phyloP scores from a whole-genome alignment of 768 basidiomycete species.

The Pleurotus pulmonarius region DNA sequence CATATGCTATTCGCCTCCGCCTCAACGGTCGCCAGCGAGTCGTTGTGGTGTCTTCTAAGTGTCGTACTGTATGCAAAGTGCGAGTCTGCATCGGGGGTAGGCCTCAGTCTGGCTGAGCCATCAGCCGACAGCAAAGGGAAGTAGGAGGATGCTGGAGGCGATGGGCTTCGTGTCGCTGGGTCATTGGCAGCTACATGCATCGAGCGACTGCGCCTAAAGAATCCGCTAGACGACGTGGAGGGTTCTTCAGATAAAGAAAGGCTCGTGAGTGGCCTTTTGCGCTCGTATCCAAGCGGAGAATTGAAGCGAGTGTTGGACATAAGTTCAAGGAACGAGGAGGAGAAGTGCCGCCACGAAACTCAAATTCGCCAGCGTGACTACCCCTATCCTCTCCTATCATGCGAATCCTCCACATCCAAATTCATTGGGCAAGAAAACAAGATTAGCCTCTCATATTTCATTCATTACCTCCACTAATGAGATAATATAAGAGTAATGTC shows the following conservation, averaged over 20 bases:
- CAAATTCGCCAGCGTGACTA: no score
- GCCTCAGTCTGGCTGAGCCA: constrained; percentile 45
- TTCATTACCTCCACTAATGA: no score
- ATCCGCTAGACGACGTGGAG: constrained; percentile 33
- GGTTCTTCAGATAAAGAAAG: constrained; percentile 28
- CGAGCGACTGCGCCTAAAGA: constrained; percentile 23
- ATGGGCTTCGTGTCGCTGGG: constrained; percentile 33
- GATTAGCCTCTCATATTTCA: no score
- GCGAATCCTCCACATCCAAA: no score
- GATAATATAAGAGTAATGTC: no score
- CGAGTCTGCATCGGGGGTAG: constrained; percentile 58
- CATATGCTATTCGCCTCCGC: constrained; percentile 49
- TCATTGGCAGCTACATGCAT: constrained; percentile 20
- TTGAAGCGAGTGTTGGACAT: constrained; percentile 12
- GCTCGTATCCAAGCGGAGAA: constrained; percentile 31
- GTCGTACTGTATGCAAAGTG: constrained; percentile 87
- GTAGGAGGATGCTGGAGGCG: constrained; percentile 81
- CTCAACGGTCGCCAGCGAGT: constrained; percentile 42
- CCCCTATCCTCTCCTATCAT: no score
- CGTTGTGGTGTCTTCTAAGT: constrained; percentile 61
- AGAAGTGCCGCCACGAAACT: no score
- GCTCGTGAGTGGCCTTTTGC: constrained; percentile 33
- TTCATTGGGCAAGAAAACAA: no score
- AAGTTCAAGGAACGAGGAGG: not conserved
- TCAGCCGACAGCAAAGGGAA: constrained; percentile 58